These are phyloP conservation scores for Calonectria hawksworthii DNA, from an alignment of 2,329 filamentous ascomycete species.

Conservation along the genomic window DNA sequence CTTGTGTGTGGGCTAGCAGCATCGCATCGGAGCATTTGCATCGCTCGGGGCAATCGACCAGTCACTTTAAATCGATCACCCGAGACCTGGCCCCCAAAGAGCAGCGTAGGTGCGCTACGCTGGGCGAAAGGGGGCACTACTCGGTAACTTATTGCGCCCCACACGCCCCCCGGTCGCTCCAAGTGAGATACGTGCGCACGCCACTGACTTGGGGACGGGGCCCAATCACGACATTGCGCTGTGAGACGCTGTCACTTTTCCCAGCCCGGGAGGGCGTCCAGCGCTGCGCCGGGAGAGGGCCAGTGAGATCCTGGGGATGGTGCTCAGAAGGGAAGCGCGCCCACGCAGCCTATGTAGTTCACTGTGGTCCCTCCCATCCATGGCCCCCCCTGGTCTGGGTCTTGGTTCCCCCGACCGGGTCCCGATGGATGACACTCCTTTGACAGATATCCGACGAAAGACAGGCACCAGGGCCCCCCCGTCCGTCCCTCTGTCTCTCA, in stretches of 20 bases:
- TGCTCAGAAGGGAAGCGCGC: neutral
- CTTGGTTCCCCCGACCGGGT: neutral
- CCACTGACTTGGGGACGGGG: neutral
- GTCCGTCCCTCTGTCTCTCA: neutral
- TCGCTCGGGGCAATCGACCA: conserved; percentile 17
- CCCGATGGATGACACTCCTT: neutral
- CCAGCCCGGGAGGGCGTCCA: neutral
- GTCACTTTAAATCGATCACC: conserved; percentile 23
- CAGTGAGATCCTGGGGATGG: neutral
- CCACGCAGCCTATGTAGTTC: neutral
- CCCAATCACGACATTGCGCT: neutral
- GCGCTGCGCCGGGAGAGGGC: neutral
- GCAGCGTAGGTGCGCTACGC: neutral
- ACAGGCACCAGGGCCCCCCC: neutral
- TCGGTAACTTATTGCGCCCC: neutral
- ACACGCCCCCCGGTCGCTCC: neutral
- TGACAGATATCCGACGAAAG: conserved; percentile 4
- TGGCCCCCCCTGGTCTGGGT: neutral
- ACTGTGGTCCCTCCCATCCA: neutral
- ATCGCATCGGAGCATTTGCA: conserved; percentile 26
- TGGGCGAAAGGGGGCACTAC: conserved; percentile 2
- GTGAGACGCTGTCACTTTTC: conserved; percentile 6
- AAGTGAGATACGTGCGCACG: neutral
- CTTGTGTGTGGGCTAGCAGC: neutral
- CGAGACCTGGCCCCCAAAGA: conserved; percentile 16